Evolutionary conservation across 495 filamentous ascomycete genomes (phyloP).

Genomic region (Friedmanniomyces endolithicus): DNA sequence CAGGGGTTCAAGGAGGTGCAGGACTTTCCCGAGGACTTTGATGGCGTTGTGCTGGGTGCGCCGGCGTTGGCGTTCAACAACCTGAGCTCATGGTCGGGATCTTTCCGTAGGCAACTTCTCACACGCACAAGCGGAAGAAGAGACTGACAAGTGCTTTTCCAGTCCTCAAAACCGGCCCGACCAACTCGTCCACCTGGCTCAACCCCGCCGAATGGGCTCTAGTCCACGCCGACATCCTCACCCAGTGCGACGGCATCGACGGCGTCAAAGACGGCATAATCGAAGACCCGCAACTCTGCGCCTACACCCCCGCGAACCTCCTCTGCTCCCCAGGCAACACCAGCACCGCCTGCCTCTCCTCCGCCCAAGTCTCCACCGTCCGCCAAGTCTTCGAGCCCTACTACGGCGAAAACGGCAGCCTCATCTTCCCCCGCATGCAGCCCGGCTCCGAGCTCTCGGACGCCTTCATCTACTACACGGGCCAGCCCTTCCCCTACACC

Average conservation of each 20-base stretch:
- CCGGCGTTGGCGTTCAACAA: conserved; percentile 36
- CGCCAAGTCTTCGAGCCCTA: conserved; percentile 12
- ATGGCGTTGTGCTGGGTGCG: conserved; percentile 35
- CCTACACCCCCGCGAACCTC: conserved; percentile 18
- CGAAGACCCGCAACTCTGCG: conserved; percentile 24
- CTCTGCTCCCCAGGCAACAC: conserved; percentile 12
- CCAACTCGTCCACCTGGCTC: conserved; percentile 22
- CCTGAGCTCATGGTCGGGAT: conserved; percentile 42
- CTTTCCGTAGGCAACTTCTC: conserved; percentile 30
- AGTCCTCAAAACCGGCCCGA: conserved; percentile 33
- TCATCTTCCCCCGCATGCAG: conserved; percentile 30
- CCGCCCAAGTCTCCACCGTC: conserved; percentile 18
- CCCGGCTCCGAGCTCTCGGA: conserved; percentile 17
- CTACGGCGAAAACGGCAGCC: conserved; percentile 19
- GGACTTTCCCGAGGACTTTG: conserved; percentile 39
- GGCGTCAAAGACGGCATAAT: conserved; percentile 24
- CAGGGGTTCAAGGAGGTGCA: conserved; percentile 42
- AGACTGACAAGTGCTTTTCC: neutral
- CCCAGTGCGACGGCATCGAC: conserved; percentile 25
- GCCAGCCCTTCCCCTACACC: conserved; percentile 10
- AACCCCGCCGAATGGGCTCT: conserved; percentile 21
- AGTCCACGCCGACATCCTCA: conserved; percentile 22
- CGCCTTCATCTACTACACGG: conserved; percentile 11
- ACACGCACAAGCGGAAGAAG: neutral
- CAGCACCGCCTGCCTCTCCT: conserved; percentile 22